phyloP scores from a whole-genome alignment of 768 basidiomycete genomes.

The Galerina sulciceps region DNA sequence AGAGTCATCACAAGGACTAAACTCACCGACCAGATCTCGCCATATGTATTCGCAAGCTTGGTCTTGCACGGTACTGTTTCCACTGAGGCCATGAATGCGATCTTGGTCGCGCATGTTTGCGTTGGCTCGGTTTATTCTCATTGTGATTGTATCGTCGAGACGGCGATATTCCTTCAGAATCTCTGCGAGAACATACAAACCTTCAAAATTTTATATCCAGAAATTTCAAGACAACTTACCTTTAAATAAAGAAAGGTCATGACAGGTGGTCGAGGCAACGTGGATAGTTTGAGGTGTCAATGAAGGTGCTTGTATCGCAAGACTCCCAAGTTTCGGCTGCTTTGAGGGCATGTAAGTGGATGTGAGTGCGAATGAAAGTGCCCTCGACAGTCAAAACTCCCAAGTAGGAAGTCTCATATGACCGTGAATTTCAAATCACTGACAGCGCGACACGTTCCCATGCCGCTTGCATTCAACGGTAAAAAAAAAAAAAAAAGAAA shows the following conservation, averaged over 20 bases:
- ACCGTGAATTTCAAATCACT: not conserved
- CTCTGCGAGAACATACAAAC: conserved; percentile 45
- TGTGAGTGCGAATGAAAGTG: not conserved
- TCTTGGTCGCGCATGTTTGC: conserved; percentile 78
- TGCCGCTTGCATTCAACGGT: too few species aligned
- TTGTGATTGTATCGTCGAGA: conserved; percentile 79
- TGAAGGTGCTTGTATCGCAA: conserved; percentile 69
- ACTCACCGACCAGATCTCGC: conserved; percentile 78
- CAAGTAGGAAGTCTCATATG: not conserved
- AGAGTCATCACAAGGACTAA: conserved; percentile 13
- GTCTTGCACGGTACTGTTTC: conserved; percentile 64
- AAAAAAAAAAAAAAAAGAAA: too few species aligned
- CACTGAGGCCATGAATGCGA: conserved; percentile 44
- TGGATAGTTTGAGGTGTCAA: conserved; percentile 66
- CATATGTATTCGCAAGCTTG: conserved; percentile 78
- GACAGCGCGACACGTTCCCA: not conserved
- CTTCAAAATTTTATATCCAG: not conserved
- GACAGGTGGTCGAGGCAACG: conserved; percentile 68
- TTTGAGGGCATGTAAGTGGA: conserved; percentile 37
- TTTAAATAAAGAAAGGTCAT: conserved; percentile 80
- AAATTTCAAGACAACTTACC: conserved; percentile 37
- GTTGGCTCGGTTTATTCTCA: conserved; percentile 80
- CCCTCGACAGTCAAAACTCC: conserved; percentile 5
- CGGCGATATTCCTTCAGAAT: conserved; percentile 82
- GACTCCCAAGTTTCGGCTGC: conserved; percentile 63